Conservation (phyloP, 2,329 filamentous ascomycete species). For the Alternaria incomplexa region DNA sequence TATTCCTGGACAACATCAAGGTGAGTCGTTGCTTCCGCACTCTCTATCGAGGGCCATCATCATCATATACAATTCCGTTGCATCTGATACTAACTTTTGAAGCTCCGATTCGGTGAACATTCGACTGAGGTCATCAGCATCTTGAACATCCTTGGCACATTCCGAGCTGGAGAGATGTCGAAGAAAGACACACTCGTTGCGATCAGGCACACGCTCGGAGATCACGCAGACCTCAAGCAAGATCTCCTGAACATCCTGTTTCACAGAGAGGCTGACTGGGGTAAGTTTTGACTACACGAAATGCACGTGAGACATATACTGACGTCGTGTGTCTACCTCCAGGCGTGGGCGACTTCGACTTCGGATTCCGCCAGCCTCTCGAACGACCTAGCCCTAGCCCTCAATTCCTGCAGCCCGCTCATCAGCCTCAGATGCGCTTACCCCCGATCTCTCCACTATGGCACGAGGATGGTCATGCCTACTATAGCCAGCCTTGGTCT, state of each 20-base stretch:
- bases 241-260: constrained; percentile 28
- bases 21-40: constrained; percentile 10
- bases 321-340: background rate
- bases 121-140: constrained; percentile 26
- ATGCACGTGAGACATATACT: background rate
- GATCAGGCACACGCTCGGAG: constrained; percentile 26
- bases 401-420: constrained; percentile 31
- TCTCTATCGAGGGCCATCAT: background rate
- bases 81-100: background rate
- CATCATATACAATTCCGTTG: background rate
- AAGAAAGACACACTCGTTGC: constrained; percentile 28
- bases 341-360: constrained; percentile 30
- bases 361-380: constrained; percentile 10
- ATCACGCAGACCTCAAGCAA: constrained; percentile 28
- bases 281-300: background rate
- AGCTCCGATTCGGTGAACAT: constrained; percentile 32
- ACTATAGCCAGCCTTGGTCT: background rate
- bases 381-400: constrained; percentile 12
- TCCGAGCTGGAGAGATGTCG: constrained; percentile 20
- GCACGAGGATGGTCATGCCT: constrained; percentile 3
- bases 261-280: constrained; percentile 32
- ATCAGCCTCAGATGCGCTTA: constrained; percentile 30
- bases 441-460: constrained; percentile 23
- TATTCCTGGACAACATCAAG: constrained; percentile 28
- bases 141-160: constrained; percentile 23